Evolutionary conservation across 106 monocot species (phyloP), one percentile per base, ranked within the genome.

Genomic region (Chionographis japonica): DNA sequence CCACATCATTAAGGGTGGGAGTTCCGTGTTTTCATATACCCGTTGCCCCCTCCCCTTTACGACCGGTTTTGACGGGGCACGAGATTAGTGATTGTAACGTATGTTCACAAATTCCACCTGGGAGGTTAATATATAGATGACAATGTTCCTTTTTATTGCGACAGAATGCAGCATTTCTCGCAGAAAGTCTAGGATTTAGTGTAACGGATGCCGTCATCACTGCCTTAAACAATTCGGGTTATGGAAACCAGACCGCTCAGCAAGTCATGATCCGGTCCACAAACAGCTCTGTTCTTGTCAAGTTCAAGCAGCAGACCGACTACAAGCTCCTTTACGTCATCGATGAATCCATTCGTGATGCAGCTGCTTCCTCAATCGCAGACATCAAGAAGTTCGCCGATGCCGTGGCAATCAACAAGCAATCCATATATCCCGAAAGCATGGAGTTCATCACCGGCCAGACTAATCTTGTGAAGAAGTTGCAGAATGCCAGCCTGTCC

Each of bases 291-390:
- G 86, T 93, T 17, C 75, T 93, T 14, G 39, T 66, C 2, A 71
- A 75, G 13, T 71, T 86, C 73, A 86, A 72, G 73, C 73, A 83
- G 69, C 72, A 79, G 54, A 73, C 85, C 8, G 75, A 82, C 39
- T 86, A 83, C 71, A 79, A 76, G 53, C 92, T 88, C 60, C 70
- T 88, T 61, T 93, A 93, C 81, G 70, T 63, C 62, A 68, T 93
- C 18, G 80, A 86, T 58, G 83, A 89, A 35, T 7, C 68, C 8
- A 73, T 93, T 19, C 42, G 72, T 12, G 76, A 76, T 55, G 88
- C 79, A 10, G 35, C 36, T 18, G 43, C 62, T 62, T 68, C 88
- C 11, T 78, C 92, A 42, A 38, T 93, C 12, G 49, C 56, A 6
- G 92, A 88, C 68, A 86, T 93, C 5, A 76, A 77, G 42, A 51